Conservation (phyloP, 805 yeast species). For the Myxozyma melibiosi region DNA sequence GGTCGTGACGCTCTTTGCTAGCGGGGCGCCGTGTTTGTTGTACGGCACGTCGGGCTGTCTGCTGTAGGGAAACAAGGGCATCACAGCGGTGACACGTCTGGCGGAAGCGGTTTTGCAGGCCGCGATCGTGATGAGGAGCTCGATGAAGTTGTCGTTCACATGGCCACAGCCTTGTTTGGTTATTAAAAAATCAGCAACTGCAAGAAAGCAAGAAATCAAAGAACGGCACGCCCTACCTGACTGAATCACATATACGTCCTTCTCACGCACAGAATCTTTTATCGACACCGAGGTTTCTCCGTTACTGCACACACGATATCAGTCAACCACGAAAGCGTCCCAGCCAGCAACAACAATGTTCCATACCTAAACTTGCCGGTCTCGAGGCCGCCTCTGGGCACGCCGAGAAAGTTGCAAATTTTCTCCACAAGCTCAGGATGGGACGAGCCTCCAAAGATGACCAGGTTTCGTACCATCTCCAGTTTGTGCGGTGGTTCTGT, state of each 20-base stretch:
- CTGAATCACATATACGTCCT: slow-evolving; percentile 90
- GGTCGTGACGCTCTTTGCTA: slow-evolving; percentile 42
- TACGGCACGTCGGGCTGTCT: slow-evolving; percentile 95
- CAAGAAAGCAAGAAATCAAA: no score
- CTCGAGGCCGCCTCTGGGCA: slow-evolving; percentile 67
- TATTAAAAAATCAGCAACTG: no score
- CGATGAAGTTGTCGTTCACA: slow-evolving; percentile 85
- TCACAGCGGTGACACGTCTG: slow-evolving; percentile 81
- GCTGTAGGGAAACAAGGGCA: slow-evolving; percentile 93
- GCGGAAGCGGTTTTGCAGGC: slow-evolving; percentile 94
- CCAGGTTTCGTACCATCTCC: slow-evolving; percentile 66
- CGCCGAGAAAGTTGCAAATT: slow-evolving; percentile 77
- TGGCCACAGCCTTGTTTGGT: slow-evolving; percentile 65
- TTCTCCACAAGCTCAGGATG: slow-evolving; percentile 75
- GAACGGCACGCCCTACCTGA: no score
- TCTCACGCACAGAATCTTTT: slow-evolving; percentile 88
- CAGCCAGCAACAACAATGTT: not conserved
- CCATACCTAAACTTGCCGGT: slow-evolving; percentile 50
- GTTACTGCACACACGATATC: slow-evolving; percentile 52
- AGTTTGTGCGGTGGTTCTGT: no score
- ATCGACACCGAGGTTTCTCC: slow-evolving; percentile 93
- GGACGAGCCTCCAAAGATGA: slow-evolving; percentile 87
- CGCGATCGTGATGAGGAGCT: slow-evolving; percentile 77
- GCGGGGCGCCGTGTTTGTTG: slow-evolving; percentile 74
- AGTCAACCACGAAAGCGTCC: not conserved